Evolutionary conservation across 2,329 filamentous ascomycete genomes (phyloP).

Genomic region (Colletotrichum musae): DNA sequence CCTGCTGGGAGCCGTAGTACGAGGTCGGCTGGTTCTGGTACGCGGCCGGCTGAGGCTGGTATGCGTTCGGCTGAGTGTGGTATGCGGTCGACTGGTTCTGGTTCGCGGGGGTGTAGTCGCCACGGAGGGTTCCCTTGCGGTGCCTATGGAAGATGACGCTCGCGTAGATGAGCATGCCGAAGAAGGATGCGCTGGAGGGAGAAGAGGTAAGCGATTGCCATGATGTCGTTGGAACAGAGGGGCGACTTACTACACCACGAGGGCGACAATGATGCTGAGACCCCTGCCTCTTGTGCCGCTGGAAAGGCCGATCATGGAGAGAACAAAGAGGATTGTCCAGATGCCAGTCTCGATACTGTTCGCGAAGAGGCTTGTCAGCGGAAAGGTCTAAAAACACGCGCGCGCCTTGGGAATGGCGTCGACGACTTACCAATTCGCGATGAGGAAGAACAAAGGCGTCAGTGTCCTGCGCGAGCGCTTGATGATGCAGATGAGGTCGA

Average conservation of each 20-base stretch:
- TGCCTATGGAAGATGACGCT: constrained; percentile 48
- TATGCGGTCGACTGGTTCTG: constrained; percentile 26
- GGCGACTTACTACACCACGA: constrained; percentile 48
- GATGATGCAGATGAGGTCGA: constrained; percentile 52
- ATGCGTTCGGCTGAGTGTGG: constrained; percentile 9
- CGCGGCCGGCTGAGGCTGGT: constrained; percentile 2
- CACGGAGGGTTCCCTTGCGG: constrained; percentile 38
- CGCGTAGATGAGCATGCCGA: constrained; percentile 52
- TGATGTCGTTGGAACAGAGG: too few relatives aligned
- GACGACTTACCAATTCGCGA: constrained; percentile 35
- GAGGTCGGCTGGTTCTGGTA: constrained; percentile 26
- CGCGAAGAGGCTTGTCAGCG: not conserved
- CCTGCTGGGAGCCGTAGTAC: constrained; percentile 2
- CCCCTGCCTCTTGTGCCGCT: constrained; percentile 12
- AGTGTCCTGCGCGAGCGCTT: constrained; percentile 50
- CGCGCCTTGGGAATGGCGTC: not conserved
- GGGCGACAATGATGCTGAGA: constrained; percentile 41
- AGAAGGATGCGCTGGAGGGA: constrained; percentile 47
- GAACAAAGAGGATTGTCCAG: constrained; percentile 47
- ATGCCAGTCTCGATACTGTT: constrained; percentile 48
- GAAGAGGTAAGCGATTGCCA: not conserved
- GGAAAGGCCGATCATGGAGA: constrained; percentile 44
- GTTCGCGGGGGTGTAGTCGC: constrained; percentile 21
- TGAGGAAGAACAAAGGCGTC: constrained; percentile 51
- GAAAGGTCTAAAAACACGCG: not conserved